Evolutionary conservation across 192 early-diverging fungal species (phyloP), one percentile per base, ranked within the genome.

Genomic region (Backusella morwellensis): DNA sequence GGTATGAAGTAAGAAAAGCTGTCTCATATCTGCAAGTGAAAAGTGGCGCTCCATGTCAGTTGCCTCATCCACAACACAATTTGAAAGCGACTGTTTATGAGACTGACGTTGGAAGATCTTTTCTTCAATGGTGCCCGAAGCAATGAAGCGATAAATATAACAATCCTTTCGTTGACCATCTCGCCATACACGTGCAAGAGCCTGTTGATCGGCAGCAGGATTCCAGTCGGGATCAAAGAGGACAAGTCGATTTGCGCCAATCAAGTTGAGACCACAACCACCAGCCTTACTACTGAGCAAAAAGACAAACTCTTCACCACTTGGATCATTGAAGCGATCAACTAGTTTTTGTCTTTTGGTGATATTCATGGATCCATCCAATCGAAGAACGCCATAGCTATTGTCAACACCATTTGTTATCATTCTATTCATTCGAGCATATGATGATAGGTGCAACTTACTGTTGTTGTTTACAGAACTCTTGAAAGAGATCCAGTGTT

Each of bases 111-210:
- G 98, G 81, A 99, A 99, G 40, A 99, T 98, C 81, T 99, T 99
- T 75, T 99, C 98, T 80, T 99, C 98, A 21, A 99, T 97, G 0
- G 97, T 95, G 3, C 98, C 98, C n/a, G 97, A 97, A 0, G 92
- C 93, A 72, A 97, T 97, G 68, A 99, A 95, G 9, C 97, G 91
- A 83, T 99, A 99, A n/a, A 99, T 95, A 75, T 90, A 99, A 80
- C 89, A 91, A 72, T 90, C 84, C 70, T 95, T 94, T 72, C 88
- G 88, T 81, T 95, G 93, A 1, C 92, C 92, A 82, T 93, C 95
- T 76, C 95, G 88, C 95, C 95, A 97, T 19, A 97, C 92, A 68
- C 95, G 90, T 3, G 94, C 95, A 14, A 95, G 87, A 4, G 95
- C 95, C 76, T 99, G 97, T 75, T 94, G 90, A 84, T 99, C 97